These are phyloP conservation scores for Coleophoma cylindrospora DNA, from an alignment of 2,329 filamentous ascomycete species.

Conservation along the genomic window DNA sequence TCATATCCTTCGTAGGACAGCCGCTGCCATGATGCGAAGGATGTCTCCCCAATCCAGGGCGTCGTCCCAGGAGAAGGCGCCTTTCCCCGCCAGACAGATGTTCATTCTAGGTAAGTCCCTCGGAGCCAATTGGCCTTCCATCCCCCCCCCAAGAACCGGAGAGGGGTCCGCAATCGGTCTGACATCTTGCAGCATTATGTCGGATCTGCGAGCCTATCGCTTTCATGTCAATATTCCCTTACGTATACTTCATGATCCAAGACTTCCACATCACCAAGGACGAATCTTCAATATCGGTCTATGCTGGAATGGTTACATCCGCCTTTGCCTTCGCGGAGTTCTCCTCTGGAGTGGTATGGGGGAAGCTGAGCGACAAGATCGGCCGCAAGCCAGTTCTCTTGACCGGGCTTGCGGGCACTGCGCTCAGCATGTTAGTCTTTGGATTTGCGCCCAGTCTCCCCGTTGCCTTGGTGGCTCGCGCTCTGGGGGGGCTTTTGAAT, in stretches of 20 bases:
- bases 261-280: slow-evolving; percentile 83
- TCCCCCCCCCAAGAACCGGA: too few relatives aligned
- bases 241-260: slow-evolving; percentile 96
- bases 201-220: slow-evolving; percentile 98
- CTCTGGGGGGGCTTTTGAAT: slow-evolving; percentile 86
- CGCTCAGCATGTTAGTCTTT: slow-evolving; percentile 87
- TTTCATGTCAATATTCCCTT: slow-evolving; percentile 99
- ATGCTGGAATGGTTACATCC: slow-evolving; percentile 93
- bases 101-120: slow-evolving; percentile 43
- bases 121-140: too few relatives aligned
- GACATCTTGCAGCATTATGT: slow-evolving; percentile 62
- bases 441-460: slow-evolving; percentile 82
- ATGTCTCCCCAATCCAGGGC: slow-evolving; percentile 1
- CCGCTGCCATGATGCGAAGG: background rate
- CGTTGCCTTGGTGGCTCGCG: slow-evolving; percentile 80
- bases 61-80: slow-evolving; percentile 28
- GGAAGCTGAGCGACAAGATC: slow-evolving; percentile 82
- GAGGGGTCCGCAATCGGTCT: background rate
- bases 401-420: slow-evolving; percentile 84
- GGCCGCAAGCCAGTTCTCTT: slow-evolving; percentile 91
- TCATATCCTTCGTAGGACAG: background rate
- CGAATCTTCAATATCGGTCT: slow-evolving; percentile 77
- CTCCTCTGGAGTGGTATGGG: slow-evolving; percentile 88
- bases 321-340: slow-evolving; percentile 96
- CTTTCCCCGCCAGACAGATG: slow-evolving; percentile 41